phyloP scores from a whole-genome alignment of 441 rosid species.

The Brassica hybrid region DNA sequence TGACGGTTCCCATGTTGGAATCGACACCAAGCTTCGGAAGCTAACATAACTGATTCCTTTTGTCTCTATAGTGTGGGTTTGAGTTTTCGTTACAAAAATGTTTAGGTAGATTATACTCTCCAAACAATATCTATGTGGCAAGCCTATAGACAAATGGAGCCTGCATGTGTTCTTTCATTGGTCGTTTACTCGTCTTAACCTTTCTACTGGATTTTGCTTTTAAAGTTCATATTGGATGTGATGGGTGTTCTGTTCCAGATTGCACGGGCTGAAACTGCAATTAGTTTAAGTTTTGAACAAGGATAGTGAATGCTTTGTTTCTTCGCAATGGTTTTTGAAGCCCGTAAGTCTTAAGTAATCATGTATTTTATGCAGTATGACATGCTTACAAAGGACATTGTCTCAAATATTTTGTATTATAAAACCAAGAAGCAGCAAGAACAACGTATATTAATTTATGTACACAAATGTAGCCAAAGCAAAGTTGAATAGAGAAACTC shows the following conservation, averaged over 20 bases:
- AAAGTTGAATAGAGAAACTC: slow-evolving; percentile 27
- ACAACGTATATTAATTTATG: slow-evolving; percentile 19
- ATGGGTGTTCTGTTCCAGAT: too few relatives aligned
- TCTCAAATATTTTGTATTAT: background rate
- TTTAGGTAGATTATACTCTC: background rate
- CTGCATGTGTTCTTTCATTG: slow-evolving; percentile 20
- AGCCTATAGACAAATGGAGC: slow-evolving; percentile 25
- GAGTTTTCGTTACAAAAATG: background rate
- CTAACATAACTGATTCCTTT: too few relatives aligned
- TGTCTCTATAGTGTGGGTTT: background rate
- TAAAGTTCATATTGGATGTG: background rate
- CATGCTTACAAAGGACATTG: too few relatives aligned
- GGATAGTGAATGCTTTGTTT: background rate
- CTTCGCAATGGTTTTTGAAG: background rate
- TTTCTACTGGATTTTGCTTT: background rate
- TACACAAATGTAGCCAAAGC: slow-evolving; percentile 28
- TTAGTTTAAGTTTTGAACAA: slow-evolving; percentile 1
- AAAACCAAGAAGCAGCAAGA: slow-evolving; percentile 16
- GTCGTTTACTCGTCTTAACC: slow-evolving; percentile 7
- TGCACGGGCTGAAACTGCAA: background rate
- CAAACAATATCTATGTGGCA: background rate
- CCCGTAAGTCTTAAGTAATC: background rate
- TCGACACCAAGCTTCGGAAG: too few relatives aligned
- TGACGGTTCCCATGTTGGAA: too few relatives aligned
- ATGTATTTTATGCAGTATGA: background rate